Evolutionary conservation across 176 grass and related monocot genomes (phyloP), one percentile per base, ranked within the genome.

Genomic region (Eleusine coracana): DNA sequence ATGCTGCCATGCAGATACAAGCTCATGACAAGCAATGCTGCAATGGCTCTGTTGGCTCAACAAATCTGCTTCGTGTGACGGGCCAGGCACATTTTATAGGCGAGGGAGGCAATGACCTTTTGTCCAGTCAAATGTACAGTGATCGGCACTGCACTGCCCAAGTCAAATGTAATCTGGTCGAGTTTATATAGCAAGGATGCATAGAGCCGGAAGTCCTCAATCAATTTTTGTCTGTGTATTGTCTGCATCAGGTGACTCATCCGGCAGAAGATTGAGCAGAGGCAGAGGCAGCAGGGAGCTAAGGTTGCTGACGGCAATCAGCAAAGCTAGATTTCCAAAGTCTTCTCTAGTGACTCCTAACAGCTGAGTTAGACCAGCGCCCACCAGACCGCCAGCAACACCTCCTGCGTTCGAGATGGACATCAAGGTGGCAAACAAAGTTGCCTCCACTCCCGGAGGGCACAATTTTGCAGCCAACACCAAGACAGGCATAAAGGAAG

Each of bases 401-500:
- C 96, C 81, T 62, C 96, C 96, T 0, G 79, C 92, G 21, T 98
- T 98, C 3, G 96, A 98, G 44, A 98, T 93, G 18, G 96, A 98
- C 96, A 98, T 98, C 52, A 95, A 80, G 5, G 96, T 98, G 45
- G 96, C 96, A 65, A 98, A 98, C 45, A 98, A 68, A 17, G 96
- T 98, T 20, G 96, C 96, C 90, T 98, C 96, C 70, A 95, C 66
- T 46, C 96, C 96, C 4, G 74, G 25, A 66, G 96, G 96, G 60
- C 92, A 98, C 74, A 98, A 73, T 20, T 87, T 93, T 49, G 92
- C 96, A 56, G 96, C 96, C 75, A 98, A 76, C 45, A 98, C 96
- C 54, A 98, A 73, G 50, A 98, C 90, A 1, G 96, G 96, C 96
- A 98, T 98, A 77, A 98, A 98, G 8, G 96, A 95, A 84, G 96